Percentiles rank a stretch among this genome's conserved stretches.
Evolutionary conservation across 106 monocot genomes (phyloP).

Genomic region (Vanilla planifolia): DNA sequence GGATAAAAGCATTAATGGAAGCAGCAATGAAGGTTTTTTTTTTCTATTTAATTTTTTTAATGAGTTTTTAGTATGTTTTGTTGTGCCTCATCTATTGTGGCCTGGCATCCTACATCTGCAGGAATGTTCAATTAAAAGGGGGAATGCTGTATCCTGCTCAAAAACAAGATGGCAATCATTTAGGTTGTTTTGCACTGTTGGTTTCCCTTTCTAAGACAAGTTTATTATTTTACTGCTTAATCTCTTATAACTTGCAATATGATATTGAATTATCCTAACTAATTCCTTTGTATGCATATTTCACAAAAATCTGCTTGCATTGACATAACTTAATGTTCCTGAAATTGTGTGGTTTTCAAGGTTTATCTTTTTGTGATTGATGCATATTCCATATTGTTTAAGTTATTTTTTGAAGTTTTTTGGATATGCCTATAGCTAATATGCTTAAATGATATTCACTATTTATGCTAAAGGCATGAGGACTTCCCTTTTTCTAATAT

Average conservation of each 20-base stretch:
- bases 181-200: constrained; percentile 31
- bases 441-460: no score
- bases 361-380: no score
- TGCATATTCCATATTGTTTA: no score
- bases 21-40: constrained; percentile 41
- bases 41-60: neutral
- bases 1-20: constrained; percentile 76
- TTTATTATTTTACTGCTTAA: neutral
- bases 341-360: no score
- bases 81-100: neutral
- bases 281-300: no score
- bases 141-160: constrained; percentile 42
- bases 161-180: constrained; percentile 65
- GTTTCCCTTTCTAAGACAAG: neutral
- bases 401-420: no score
- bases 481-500: no score
- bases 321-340: no score
- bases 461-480: no score
- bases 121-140: constrained; percentile 48
- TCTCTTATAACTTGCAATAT: neutral
- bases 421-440: no score
- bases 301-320: no score
- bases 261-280: neutral
- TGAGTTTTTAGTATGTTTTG: neutral
- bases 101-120: constrained; percentile 11